These are phyloP conservation scores for Thielaviopsis ethacetica DNA, from an alignment of 2,329 filamentous ascomycete genomes.

Conservation along the genomic window DNA sequence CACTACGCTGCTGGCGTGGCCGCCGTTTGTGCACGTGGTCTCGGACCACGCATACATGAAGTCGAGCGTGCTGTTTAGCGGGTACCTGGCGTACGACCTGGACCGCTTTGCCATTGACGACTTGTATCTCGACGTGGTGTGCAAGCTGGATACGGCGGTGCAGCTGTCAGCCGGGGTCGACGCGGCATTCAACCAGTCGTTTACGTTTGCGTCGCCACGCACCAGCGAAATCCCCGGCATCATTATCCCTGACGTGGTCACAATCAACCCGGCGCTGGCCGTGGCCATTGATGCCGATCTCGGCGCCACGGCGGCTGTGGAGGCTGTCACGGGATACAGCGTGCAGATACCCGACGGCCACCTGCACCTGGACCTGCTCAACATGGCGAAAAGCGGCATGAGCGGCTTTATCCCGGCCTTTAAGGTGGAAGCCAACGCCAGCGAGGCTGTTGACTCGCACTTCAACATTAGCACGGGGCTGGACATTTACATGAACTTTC, in stretches of 20 bases:
- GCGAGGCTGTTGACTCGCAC: slow-evolving; percentile 1
- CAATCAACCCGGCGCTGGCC: not conserved
- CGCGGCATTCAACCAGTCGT: not conserved
- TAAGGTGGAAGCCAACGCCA: slow-evolving; percentile 1
- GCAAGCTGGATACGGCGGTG: not conserved
- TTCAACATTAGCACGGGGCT: slow-evolving; percentile 7
- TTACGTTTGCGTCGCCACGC: not conserved
- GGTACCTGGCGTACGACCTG: slow-evolving; percentile 6
- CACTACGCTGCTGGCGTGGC: slow-evolving; percentile 5
- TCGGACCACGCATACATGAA: slow-evolving; percentile 7
- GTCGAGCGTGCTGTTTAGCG: slow-evolving; percentile 1
- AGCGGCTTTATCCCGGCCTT: not conserved
- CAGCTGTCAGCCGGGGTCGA: not conserved
- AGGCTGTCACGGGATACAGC: slow-evolving; percentile 1
- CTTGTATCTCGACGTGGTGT: slow-evolving; percentile 3
- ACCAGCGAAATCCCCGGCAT: not conserved
- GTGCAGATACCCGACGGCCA: slow-evolving; percentile 1
- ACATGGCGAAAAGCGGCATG: not conserved
- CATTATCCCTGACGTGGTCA: slow-evolving; percentile 6
- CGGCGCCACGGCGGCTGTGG: not conserved
- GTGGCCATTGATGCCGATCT: slow-evolving; percentile 5
- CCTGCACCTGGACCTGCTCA: slow-evolving; percentile 3
- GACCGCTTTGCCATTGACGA: slow-evolving; percentile 2
- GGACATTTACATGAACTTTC: not conserved
- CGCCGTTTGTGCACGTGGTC: slow-evolving; percentile 1